phyloP scores from a whole-genome alignment of 257 asterid species.

The Ocimum tenuiflorum region DNA sequence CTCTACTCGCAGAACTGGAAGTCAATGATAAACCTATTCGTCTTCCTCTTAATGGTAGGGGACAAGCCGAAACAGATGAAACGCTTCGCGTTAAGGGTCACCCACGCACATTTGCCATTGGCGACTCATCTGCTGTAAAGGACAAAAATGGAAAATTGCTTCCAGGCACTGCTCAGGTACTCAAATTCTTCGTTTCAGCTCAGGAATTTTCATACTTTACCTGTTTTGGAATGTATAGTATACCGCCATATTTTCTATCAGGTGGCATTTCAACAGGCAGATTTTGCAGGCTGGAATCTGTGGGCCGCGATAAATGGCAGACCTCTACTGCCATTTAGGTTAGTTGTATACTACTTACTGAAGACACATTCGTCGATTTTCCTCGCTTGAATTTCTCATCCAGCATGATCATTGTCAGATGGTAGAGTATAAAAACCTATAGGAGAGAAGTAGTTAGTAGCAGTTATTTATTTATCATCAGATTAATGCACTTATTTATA shows the following conservation, averaged over 20 bases:
- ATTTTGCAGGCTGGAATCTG: constrained; percentile 93
- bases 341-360: constrained; percentile 16
- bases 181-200: constrained; percentile 12
- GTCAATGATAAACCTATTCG: constrained; percentile 35
- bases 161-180: constrained; percentile 94
- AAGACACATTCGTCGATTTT: neutral
- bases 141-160: constrained; percentile 74
- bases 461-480: too few species aligned
- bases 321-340: constrained; percentile 93
- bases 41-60: constrained; percentile 79
- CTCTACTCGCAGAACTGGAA: constrained; percentile 60
- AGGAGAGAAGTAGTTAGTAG: too few species aligned
- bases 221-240: neutral
- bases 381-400: too few species aligned
- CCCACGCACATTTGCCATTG: constrained; percentile 88
- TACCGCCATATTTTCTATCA: constrained; percentile 27
- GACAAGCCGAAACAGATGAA: constrained; percentile 98
- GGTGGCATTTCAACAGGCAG: constrained; percentile 99
- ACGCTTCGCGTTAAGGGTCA: constrained; percentile 93
- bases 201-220: neutral
- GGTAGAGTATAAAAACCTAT: too few species aligned
- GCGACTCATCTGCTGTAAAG: constrained; percentile 83
- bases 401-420: too few species aligned
- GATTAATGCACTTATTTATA: too few species aligned
- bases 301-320: constrained; percentile 96